phyloP scores from a whole-genome alignment of 164 flowering plant species.

The Paratinospora sagittata region DNA sequence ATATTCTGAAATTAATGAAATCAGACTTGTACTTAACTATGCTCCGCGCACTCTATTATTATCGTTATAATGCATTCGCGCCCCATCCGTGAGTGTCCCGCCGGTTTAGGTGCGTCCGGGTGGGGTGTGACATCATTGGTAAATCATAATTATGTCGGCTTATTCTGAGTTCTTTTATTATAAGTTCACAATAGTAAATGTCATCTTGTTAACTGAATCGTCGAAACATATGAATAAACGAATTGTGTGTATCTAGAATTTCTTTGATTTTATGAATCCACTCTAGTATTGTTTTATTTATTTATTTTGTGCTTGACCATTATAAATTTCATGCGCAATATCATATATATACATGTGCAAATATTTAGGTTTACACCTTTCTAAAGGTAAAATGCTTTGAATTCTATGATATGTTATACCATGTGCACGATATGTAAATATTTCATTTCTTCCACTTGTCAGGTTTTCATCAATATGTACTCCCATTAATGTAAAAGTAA shows the following conservation, averaged over 20 bases:
- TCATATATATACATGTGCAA: constrained; percentile 4
- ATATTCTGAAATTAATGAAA: too few relatives aligned
- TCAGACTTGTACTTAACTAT: too few relatives aligned
- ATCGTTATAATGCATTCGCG: too few relatives aligned
- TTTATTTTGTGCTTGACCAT: background rate
- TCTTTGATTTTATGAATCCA: too few relatives aligned
- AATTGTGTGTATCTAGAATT: background rate
- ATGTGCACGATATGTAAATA: background rate
- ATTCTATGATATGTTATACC: background rate
- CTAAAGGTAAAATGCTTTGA: background rate
- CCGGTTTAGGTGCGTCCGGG: too few relatives aligned
- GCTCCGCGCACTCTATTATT: too few relatives aligned
- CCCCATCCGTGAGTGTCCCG: too few relatives aligned
- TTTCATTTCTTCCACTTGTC: background rate
- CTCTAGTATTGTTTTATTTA: background rate
- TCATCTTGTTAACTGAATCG: background rate
- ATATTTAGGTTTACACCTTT: background rate
- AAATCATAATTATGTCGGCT: background rate
- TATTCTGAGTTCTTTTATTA: too few relatives aligned
- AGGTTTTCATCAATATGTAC: background rate
- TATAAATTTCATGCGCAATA: background rate
- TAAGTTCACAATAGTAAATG: background rate
- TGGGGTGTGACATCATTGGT: too few relatives aligned
- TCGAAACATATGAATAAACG: background rate
- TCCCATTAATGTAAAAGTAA: constrained; percentile 5